Base-by-base conservation (phyloP, 306 rosid genomes). In the Prosopis cineraria region DNA sequence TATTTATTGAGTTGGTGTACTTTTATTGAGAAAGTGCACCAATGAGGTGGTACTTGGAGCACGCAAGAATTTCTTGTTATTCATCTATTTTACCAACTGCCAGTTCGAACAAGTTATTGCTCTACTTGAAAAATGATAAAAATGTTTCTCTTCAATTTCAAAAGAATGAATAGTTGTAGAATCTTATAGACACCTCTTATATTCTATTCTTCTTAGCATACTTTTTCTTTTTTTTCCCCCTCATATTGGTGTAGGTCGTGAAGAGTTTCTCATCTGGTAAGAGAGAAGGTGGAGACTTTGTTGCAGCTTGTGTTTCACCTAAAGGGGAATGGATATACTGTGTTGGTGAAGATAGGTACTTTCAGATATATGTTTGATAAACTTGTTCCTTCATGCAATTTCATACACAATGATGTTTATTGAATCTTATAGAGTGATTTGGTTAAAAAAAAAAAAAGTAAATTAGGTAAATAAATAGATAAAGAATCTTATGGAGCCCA, bases 291-390 rank as follows among this genome's bases (percentile, higher is more conserved):
- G 99, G 99, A 67, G 99, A 96, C 85, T 96, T 96, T 67, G 90
- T 85, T 56, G 96, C 99, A 10, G 97, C 99, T 17, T 86, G 97
- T 62, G 87, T 96, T 74, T 96, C 99, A 75, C 97, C 99, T 19
- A 96, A 96, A 87, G 99, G 99, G 48, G 99, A 96, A 85, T 96
- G 99, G 99, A 96, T 96, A 82, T 96, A 96, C 87, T 96, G 98
- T 83, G 85, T 96, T 78, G 99, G 99, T 79, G 99, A 96, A 89
- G 99, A 96, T 91, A 93, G 97, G 99, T 94, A 78, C 24, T 72
- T 24, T 53, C 9, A 43, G 72, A 50, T 79, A 13, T 70, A 30
- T 67, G 22, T 52, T 29, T 24, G 9, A 34, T 14, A 62, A 60
- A 25, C 44, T 0, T 65, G 70, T 66, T 62, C 58, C 41, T 70